Evolutionary conservation across 140 eudicot species (phyloP).

Genomic region (Senecio squalidus): DNA sequence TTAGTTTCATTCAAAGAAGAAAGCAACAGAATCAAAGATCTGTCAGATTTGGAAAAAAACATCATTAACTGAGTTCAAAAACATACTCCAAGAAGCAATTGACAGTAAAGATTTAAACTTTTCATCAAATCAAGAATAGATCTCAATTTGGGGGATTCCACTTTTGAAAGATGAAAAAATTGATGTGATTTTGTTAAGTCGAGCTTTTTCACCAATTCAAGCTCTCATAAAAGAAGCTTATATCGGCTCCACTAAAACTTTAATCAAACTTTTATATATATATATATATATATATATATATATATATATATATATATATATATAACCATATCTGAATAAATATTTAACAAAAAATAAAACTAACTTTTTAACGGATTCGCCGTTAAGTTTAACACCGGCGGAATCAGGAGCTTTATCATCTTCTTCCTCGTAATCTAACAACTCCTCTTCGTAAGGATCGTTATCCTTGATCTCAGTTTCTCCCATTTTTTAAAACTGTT

Average conservation of each 20-base stretch:
- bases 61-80: slow-evolving; percentile 32
- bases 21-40: slow-evolving; percentile 39
- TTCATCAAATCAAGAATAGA: slow-evolving; percentile 22
- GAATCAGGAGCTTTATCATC: slow-evolving; percentile 73
- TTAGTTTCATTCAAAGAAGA: slow-evolving; percentile 51
- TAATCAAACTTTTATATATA: too few species aligned
- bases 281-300: too few species aligned
- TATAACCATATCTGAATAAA: too few species aligned
- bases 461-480: slow-evolving; percentile 67
- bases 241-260: too few species aligned
- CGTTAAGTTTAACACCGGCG: slow-evolving; percentile 56
- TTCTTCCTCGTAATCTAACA: slow-evolving; percentile 83
- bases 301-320: too few species aligned
- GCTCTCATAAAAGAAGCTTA: too few species aligned
- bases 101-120: slow-evolving; percentile 21
- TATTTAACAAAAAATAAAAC: too few species aligned
- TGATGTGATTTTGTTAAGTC: slow-evolving; percentile 40
- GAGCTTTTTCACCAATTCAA: too few species aligned
- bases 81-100: slow-evolving; percentile 25
- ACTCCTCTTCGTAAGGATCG: slow-evolving; percentile 81
- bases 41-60: slow-evolving; percentile 33
- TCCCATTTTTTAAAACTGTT: slow-evolving; percentile 39
- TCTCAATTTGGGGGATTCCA: slow-evolving; percentile 51
- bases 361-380: slow-evolving; percentile 77
- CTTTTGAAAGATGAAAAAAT: slow-evolving; percentile 41